Conservation (phyloP, 2,329 filamentous ascomycete species). For the Aspergillus sp. region DNA sequence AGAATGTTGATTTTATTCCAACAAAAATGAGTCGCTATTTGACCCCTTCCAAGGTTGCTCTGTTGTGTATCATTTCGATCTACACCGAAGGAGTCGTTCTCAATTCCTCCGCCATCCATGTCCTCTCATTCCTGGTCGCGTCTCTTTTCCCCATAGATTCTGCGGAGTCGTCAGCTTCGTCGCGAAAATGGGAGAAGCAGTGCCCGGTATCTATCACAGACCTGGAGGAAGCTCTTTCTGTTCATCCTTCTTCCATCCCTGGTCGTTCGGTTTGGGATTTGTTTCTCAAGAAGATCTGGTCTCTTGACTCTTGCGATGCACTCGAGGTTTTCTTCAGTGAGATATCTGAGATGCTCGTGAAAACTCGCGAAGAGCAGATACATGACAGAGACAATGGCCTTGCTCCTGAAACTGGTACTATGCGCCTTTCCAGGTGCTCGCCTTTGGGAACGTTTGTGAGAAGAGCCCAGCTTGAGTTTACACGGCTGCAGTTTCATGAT, state of each 20-base stretch:
- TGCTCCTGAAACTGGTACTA: conserved; percentile 45
- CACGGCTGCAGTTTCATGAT: conserved; percentile 74
- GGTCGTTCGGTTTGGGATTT: conserved; percentile 83
- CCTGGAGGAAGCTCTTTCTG: conserved; percentile 44
- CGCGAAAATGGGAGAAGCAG: conserved; percentile 22
- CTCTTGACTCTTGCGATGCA: conserved; percentile 73
- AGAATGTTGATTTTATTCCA: too few species aligned
- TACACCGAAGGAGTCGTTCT: conserved; percentile 71
- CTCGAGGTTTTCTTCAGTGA: conserved; percentile 71
- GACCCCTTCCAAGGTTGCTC: conserved; percentile 80
- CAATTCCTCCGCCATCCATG: conserved; percentile 63
- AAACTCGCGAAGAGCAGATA: conserved; percentile 57
- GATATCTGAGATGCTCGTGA: conserved; percentile 55
- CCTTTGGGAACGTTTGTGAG: conserved; percentile 79
- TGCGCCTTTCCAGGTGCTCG: conserved; percentile 66
- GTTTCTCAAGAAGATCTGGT: conserved; percentile 77
- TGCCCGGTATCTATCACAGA: conserved; percentile 37
- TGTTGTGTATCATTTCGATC: conserved; percentile 74
- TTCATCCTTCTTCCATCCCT: conserved; percentile 53
- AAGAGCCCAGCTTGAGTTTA: conserved; percentile 72
- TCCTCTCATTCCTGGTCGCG: conserved; percentile 74
- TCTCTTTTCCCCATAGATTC: conserved; percentile 53
- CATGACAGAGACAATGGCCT: conserved; percentile 51
- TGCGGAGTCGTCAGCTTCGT: conserved; percentile 15
- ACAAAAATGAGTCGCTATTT: conserved; percentile 70